Percentiles rank a stretch among this genome's conserved stretches.
phyloP scores from a whole-genome alignment of 2,329 filamentous ascomycete genomes.

The Hymenoscyphus occultus region DNA sequence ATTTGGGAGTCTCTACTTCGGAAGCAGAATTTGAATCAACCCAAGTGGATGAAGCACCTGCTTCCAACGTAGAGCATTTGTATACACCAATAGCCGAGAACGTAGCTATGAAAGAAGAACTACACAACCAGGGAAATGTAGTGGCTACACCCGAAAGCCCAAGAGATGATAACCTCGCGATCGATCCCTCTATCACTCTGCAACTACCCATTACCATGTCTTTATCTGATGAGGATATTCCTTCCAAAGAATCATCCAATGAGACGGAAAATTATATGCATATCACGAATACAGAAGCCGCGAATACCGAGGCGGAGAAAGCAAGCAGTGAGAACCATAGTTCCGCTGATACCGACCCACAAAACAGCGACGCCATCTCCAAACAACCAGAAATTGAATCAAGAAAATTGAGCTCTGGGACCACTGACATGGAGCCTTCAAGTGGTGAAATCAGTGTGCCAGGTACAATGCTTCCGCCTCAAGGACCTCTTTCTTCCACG shows the following conservation, averaged over 20 bases:
- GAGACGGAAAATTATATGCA: background rate
- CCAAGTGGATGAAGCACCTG: background rate
- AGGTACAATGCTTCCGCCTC: background rate
- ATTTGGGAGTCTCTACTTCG: background rate
- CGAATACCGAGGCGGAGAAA: background rate
- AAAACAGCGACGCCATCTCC: background rate
- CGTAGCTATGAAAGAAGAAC: background rate
- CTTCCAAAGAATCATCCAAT: background rate
- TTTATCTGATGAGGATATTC: background rate
- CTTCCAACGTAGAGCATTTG: background rate
- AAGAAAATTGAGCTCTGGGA: background rate
- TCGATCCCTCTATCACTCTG: background rate
- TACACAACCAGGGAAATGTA: background rate
- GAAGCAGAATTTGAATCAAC: background rate
- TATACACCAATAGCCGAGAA: background rate
- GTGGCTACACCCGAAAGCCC: background rate
- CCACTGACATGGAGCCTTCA: background rate
- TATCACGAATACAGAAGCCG: background rate
- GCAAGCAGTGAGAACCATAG: background rate
- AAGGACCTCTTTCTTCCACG: background rate
- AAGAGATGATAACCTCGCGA: background rate
- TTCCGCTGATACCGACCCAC: background rate
- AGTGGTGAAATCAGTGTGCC: background rate
- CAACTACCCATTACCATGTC: background rate
- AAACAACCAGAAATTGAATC: background rate